These are phyloP conservation scores for Kokia cookei DNA, from an alignment of 441 rosid genomes.

Conservation along the genomic window DNA sequence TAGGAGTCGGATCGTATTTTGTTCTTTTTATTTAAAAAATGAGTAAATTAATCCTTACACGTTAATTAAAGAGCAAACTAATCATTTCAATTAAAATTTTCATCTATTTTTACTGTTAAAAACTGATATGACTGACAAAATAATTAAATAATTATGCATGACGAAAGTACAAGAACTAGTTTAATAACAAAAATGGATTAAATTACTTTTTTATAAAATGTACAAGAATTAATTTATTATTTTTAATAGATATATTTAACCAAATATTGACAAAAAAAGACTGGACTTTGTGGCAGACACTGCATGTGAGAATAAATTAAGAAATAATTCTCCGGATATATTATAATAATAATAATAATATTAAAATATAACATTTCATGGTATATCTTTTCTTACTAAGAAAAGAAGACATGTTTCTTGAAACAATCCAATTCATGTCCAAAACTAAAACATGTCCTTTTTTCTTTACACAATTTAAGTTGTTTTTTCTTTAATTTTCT, in stretches of 20 bases:
- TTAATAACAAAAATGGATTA: no score
- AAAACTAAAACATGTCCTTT: not conserved
- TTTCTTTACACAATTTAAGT: not conserved
- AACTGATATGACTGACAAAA: rapidly evolving
- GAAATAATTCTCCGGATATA: not conserved
- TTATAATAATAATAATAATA: not conserved
- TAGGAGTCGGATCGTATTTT: no score
- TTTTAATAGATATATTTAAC: not conserved
- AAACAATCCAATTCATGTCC: not conserved
- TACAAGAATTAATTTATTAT: no score
- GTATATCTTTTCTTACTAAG: not conserved
- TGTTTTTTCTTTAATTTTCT: not conserved
- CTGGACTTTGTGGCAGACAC: not conserved
- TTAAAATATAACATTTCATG: not conserved
- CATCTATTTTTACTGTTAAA: no score
- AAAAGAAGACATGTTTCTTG: not conserved
- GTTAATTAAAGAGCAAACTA: no score
- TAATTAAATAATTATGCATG: no score
- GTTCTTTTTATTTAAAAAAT: no score
- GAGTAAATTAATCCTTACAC: rapidly evolving
- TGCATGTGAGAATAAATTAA: not conserved
- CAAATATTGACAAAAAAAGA: no score
- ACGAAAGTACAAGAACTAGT: no score
- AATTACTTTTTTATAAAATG: no score
- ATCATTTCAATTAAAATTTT: no score